Evolutionary conservation across 2,329 filamentous ascomycete species (phyloP).

Genomic region (Zymoseptoria crescenta): DNA sequence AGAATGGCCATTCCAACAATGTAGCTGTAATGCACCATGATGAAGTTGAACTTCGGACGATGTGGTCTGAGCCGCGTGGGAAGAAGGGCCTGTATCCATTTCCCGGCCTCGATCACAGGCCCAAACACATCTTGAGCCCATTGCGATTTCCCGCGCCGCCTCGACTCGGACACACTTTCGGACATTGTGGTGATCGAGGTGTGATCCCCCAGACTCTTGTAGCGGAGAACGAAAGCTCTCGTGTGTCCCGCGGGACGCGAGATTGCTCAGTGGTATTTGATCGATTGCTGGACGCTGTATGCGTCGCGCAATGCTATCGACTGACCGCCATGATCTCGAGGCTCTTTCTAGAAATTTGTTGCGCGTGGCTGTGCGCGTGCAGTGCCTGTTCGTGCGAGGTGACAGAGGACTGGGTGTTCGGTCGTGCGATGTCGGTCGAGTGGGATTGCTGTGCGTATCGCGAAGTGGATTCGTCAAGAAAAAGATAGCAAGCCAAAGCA

Average conservation of each 20-base stretch:
- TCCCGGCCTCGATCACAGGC: constrained; percentile 15
- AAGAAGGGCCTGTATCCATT: constrained; percentile 13
- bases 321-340: background rate
- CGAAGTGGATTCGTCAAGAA: no score
- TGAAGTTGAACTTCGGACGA: constrained; percentile 69
- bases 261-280: no score
- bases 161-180: background rate
- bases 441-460: background rate
- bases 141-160: background rate
- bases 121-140: constrained; percentile 10
- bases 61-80: constrained; percentile 11
- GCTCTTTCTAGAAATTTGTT: background rate
- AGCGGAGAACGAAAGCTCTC: background rate
- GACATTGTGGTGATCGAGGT: background rate
- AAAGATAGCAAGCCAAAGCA: no score
- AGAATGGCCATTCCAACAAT: constrained; percentile 66
- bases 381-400: background rate
- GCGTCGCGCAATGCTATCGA: background rate
- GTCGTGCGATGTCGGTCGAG: background rate
- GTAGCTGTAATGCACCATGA: constrained; percentile 74
- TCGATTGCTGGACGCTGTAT: background rate
- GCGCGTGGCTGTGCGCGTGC: background rate
- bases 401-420: background rate
- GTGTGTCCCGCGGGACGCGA: background rate
- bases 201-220: background rate